phyloP scores from a whole-genome alignment of 805 yeast genomes.

The Metschnikowia hibisci region DNA sequence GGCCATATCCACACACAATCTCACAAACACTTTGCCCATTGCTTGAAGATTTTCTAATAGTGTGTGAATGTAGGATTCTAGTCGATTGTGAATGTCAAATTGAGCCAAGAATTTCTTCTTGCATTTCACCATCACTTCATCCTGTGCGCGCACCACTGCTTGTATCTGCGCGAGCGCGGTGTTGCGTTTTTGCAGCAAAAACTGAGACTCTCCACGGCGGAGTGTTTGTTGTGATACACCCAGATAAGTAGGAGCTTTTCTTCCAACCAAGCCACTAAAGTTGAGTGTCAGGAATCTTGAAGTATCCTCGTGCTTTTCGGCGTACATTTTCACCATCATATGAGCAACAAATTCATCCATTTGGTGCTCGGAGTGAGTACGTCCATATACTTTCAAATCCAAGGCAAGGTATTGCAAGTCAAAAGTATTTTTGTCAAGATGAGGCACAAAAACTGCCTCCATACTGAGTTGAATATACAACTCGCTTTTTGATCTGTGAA shows the following conservation, averaged over 20 bases:
- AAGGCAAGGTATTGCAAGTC: background rate
- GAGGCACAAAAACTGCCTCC: background rate
- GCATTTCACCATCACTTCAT: background rate
- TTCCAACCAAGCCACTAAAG: background rate
- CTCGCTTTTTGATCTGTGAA: slow-evolving; percentile 1
- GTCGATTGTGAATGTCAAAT: background rate
- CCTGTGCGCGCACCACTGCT: background rate
- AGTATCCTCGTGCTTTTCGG: background rate
- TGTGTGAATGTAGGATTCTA: background rate
- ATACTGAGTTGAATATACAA: background rate
- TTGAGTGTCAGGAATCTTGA: background rate
- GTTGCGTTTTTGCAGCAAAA: background rate
- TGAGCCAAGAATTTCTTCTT: background rate
- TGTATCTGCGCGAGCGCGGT: background rate
- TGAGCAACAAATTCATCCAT: background rate
- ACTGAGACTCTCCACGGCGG: too few species aligned
- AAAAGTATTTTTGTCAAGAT: background rate
- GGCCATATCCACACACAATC: background rate
- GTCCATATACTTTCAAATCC: background rate
- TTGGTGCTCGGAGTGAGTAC: background rate
- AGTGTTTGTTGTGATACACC: too few species aligned
- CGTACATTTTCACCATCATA: background rate
- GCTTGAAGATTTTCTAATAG: background rate
- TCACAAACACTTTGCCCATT: background rate
- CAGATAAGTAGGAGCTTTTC: too few species aligned